A percentile compares a stretch with the other conserved stretches of the same genome.
Conservation (phyloP, 768 basidiomycete genomes). For the Tricholoma bakamatsutake region DNA sequence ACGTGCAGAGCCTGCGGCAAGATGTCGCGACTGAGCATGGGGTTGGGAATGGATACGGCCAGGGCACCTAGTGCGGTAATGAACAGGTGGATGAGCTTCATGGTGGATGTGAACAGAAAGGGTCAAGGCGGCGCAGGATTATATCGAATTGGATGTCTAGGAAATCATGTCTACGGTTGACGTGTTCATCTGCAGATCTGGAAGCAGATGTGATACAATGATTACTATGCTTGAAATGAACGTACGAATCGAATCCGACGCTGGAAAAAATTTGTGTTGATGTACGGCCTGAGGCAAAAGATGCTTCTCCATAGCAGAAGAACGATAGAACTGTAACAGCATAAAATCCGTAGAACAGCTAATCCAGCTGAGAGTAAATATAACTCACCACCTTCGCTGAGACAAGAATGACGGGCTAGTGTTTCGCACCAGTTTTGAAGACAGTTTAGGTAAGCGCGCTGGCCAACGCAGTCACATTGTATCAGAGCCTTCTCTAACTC, state of each 20-base stretch:
- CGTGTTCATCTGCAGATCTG: background rate
- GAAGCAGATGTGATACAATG: background rate
- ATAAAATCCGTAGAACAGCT: background rate
- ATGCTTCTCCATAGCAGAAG: background rate
- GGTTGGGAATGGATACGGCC: background rate
- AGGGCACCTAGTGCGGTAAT: background rate
- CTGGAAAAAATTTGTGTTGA: too few relatives aligned
- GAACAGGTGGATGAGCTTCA: background rate
- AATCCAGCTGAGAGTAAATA: background rate
- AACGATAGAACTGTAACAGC: background rate
- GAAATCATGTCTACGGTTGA: background rate
- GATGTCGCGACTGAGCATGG: background rate
- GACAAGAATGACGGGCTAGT: background rate
- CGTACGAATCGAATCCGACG: background rate
- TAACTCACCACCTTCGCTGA: background rate
- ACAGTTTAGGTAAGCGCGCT: background rate
- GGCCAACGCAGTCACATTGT: too few relatives aligned
- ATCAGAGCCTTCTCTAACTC: too few relatives aligned
- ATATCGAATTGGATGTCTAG: background rate
- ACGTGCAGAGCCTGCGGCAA: background rate
- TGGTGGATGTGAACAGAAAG: background rate
- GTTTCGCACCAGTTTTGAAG: background rate
- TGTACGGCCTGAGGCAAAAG: background rate
- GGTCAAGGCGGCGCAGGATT: too few relatives aligned
- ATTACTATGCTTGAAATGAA: background rate